Base-by-base conservation (phyloP, 2,329 filamentous ascomycete species). In the Penicillium concentricum region DNA sequence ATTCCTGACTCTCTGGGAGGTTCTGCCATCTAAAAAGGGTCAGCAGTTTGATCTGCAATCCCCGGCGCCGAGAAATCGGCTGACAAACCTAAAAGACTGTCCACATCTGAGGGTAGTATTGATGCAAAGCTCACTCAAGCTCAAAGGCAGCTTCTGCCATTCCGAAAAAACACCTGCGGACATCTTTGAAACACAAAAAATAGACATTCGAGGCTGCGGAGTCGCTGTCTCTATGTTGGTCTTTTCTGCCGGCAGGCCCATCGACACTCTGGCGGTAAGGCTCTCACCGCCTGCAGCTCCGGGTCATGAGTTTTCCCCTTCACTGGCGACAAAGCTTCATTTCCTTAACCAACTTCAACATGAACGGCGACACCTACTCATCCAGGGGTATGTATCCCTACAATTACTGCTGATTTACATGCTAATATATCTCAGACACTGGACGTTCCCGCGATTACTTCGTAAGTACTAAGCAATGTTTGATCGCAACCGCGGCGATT, bases 21-120 rank as follows among this genome's bases (percentile, higher is more conserved):
- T 92, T 92, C 60, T 88, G 88, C 94, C 94, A 99, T 79, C 93
- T 87, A 67, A 34, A 32, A 45, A 49, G 51, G 39, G n/a, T 51
- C 52, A 47, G 51, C 61, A 32, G 51, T 39, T 39, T 45, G 24
- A 28, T 32, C 8, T 32, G 15, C 7, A 10, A 24, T 34, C 24
- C 9, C 5, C 15, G 13, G 44, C 1, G 13, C 30, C 13, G 13
- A 24, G 22, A 47, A 34, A 38, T 26, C 16, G 51, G 61, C 41
- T 24, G 44, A 61, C 63, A 57, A 74, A 85, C 84, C 85, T 78
- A 65, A 99, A 99, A 0, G 93, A 96, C 74, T 99, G 94, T 4
- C 94, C 94, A 72, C 94, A 99, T 60, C 93, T 87, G 34, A 99
- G 79, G 0, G 92, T 96, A 0, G 93, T 99, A 67, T 96, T 91